Percentiles rank a stretch among this genome's conserved stretches.
These are phyloP conservation scores for Monilinia polystroma DNA, from an alignment of 2,329 filamentous ascomycete species.

Conservation along the genomic window DNA sequence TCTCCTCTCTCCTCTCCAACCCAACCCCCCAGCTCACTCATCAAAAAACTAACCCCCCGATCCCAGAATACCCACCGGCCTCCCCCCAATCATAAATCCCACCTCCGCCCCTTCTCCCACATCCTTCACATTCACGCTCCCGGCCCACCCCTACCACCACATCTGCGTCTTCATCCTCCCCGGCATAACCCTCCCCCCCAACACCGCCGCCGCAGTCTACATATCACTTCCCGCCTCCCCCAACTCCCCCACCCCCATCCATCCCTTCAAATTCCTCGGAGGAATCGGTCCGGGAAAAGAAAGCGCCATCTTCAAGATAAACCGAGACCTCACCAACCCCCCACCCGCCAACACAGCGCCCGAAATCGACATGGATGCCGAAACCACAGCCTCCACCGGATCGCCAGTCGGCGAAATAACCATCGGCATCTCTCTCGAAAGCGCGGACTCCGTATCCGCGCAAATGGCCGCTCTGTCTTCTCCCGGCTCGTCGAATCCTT, in stretches of 20 bases:
- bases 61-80: slow-evolving; percentile 54
- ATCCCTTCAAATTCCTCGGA: slow-evolving; percentile 75
- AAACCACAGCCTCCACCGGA: slow-evolving; percentile 25
- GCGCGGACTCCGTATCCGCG: slow-evolving; percentile 66
- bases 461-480: slow-evolving; percentile 62
- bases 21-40: neutral
- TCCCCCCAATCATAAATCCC: slow-evolving; percentile 55
- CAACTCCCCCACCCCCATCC: slow-evolving; percentile 34
- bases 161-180: slow-evolving; percentile 89
- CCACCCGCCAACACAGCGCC: slow-evolving; percentile 46
- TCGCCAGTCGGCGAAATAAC: slow-evolving; percentile 51
- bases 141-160: slow-evolving; percentile 65
- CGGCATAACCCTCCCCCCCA: slow-evolving; percentile 63
- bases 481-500: slow-evolving; percentile 36
- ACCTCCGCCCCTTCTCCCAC: slow-evolving; percentile 53
- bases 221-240: slow-evolving; percentile 59
- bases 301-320: slow-evolving; percentile 84
- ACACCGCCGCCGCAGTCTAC: slow-evolving; percentile 87
- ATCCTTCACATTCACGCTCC: slow-evolving; percentile 56
- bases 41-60: slow-evolving; percentile 12
- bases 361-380: slow-evolving; percentile 38
- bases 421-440: slow-evolving; percentile 80
- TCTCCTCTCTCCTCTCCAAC: neutral
- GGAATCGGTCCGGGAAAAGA: slow-evolving; percentile 88
- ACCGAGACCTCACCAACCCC: slow-evolving; percentile 28